Conservation (phyloP, 371 early-diverging fungal species). For the Apophysomyces elegans region DNA sequence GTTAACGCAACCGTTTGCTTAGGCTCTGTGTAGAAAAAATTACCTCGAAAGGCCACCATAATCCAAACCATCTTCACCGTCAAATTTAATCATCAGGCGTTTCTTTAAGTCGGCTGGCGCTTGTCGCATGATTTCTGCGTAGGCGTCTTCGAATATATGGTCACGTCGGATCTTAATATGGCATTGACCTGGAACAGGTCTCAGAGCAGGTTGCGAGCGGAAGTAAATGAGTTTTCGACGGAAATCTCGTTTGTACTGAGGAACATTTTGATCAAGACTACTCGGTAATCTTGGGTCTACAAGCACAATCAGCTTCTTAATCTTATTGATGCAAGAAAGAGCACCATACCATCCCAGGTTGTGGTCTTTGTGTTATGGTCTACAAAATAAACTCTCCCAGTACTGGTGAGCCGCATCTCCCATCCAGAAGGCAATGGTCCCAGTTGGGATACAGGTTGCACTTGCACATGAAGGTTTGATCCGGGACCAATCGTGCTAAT, state of each 20-base stretch:
- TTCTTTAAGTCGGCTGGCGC: slow-evolving; percentile 88
- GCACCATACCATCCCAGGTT: slow-evolving; percentile 87
- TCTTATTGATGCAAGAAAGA: not conserved
- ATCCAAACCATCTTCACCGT: slow-evolving; percentile 98
- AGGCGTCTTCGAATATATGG: slow-evolving; percentile 94
- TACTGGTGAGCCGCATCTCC: slow-evolving; percentile 96
- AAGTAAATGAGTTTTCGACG: slow-evolving; percentile 95
- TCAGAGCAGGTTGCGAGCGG: slow-evolving; percentile 89
- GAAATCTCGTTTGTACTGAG: slow-evolving; percentile 98
- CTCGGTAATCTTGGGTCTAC: slow-evolving; percentile 91
- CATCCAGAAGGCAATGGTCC: slow-evolving; percentile 94
- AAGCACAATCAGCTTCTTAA: not conserved
- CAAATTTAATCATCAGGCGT: slow-evolving; percentile 96
- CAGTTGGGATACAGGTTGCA: slow-evolving; percentile 75
- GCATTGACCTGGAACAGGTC: slow-evolving; percentile 90
- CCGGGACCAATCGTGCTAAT: slow-evolving; percentile 60
- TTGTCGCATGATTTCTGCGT: slow-evolving; percentile 89
- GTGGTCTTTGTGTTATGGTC: slow-evolving; percentile 95
- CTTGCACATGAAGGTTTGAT: slow-evolving; percentile 62
- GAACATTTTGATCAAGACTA: slow-evolving; percentile 91
- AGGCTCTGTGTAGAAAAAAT: not conserved
- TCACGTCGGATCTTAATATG: slow-evolving; percentile 89
- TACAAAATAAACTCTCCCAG: slow-evolving; percentile 92
- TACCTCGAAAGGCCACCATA: slow-evolving; percentile 95
- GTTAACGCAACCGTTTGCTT: not conserved